Base-by-base conservation (phyloP, 257 asterid genomes). In the Salvia splendens region DNA sequence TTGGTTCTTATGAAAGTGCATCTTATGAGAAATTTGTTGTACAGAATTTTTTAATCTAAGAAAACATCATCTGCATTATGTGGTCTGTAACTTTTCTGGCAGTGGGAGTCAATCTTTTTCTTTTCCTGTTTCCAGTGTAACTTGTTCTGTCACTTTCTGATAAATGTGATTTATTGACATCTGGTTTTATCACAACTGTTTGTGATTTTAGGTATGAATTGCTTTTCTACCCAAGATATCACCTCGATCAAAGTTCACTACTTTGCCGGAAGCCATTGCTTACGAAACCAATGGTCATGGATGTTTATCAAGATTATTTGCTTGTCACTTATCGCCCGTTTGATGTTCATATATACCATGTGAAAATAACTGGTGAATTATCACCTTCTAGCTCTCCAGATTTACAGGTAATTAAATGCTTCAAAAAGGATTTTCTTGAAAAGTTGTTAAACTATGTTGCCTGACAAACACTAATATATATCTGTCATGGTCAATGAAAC, bases 221-320 rank as follows among this genome's bases (percentile, higher is more conserved):
- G 77, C 95, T 94, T 66, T 94, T 94, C 83, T 91, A 88, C 79
- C 99, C 99, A 68, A 87, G 99, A 79, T 88, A 94, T 87, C 99
- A 94, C 86, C 99, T 94, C 12, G 99, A 94, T 83, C 95, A 87
- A 71, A 94, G 96, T 77, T 94, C 99, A 28, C 80, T 94, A 69
- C 95, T 94, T 53, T 87, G 87, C 77, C 96, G 91, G 76, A 94
- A 91, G 76, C 72, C 93, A 43, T 74, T 94, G 86, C 86, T 87
- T 53, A 75, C 97, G 61, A 82, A 91, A 58, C 99, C 99, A 63
- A 80, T 94, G 90, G 99, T 87, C 81, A 91, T 94, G 96, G 99
- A 94, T 85, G 95, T 91, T 73, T 94, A 91, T 79, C 96, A 85
- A 80, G 96, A 94, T 77, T 94, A 94, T 82, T 71, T 94, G 68